Evolutionary conservation across 345 rosid genomes (phyloP).

Genomic region (Gossypium australe): DNA sequence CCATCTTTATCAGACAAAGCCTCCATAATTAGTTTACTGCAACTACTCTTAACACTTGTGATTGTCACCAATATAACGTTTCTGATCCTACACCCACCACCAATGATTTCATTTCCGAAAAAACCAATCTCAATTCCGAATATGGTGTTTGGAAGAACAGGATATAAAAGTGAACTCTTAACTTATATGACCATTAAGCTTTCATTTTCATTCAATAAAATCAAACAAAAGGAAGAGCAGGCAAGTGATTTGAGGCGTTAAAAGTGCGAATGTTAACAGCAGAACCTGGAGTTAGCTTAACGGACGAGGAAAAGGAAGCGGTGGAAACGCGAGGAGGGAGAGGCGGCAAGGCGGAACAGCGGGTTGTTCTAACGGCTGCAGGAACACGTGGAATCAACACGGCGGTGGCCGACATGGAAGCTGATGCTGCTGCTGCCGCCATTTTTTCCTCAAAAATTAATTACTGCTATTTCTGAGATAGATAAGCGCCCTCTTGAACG

Average conservation of each 20-base stretch:
- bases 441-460: not conserved
- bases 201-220: not conserved
- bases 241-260: not conserved
- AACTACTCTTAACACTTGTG: not conserved
- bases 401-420: constrained; percentile 54
- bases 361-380: constrained; percentile 24
- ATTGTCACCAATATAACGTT: not conserved
- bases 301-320: constrained; percentile 37
- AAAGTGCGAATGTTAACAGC: not conserved
- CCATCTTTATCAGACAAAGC: not conserved
- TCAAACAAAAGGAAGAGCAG: not conserved
- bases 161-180: not conserved
- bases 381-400: constrained; percentile 43
- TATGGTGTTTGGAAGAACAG: not conserved
- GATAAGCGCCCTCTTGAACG: constrained; percentile 15
- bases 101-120: no score
- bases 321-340: constrained; percentile 50
- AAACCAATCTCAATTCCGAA: not conserved
- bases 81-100: not conserved
- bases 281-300: constrained; percentile 52
- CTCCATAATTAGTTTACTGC: not conserved
- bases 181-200: not conserved
- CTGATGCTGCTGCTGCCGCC: constrained; percentile 52
- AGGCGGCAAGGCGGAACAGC: constrained; percentile 53
- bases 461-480: not conserved